Conservation (phyloP, 805 yeast species). For the Pichia manshurica region DNA sequence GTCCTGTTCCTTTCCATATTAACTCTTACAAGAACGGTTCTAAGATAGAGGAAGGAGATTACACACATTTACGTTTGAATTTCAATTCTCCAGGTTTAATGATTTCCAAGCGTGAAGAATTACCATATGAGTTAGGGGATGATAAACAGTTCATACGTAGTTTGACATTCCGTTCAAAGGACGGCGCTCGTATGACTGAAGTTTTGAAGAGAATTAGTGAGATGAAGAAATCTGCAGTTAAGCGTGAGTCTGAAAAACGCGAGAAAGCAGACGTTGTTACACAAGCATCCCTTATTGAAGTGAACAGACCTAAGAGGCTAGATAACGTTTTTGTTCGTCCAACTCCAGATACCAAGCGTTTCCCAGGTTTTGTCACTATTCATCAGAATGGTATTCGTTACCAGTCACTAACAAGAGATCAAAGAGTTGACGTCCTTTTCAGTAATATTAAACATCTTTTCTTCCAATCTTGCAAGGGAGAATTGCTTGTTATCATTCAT, state of each 20-base stretch:
- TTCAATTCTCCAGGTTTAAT: slow-evolving; percentile 80
- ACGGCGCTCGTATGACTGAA: slow-evolving; percentile 84
- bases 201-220: slow-evolving; percentile 87
- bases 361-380: slow-evolving; percentile 82
- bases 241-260: slow-evolving; percentile 84
- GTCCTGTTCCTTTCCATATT: slow-evolving; percentile 97
- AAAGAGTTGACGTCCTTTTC: slow-evolving; percentile 80
- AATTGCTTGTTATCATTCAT: slow-evolving; percentile 85
- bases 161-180: slow-evolving; percentile 82
- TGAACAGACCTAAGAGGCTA: slow-evolving; percentile 77
- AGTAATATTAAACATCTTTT: slow-evolving; percentile 88
- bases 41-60: slow-evolving; percentile 94
- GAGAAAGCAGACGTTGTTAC: slow-evolving; percentile 91
- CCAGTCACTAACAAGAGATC: slow-evolving; percentile 83
- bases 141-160: slow-evolving; percentile 84
- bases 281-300: slow-evolving; percentile 82
- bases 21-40: slow-evolving; percentile 91
- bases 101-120: slow-evolving; percentile 60
- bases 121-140: slow-evolving; percentile 86
- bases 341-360: slow-evolving; percentile 93
- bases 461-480: slow-evolving; percentile 95
- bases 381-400: slow-evolving; percentile 96
- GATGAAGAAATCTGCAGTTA: slow-evolving; percentile 83
- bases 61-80: slow-evolving; percentile 81
- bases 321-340: slow-evolving; percentile 92